These are phyloP conservation scores for Boletus fagicola DNA, from an alignment of 768 basidiomycete genomes.

Conservation along the genomic window DNA sequence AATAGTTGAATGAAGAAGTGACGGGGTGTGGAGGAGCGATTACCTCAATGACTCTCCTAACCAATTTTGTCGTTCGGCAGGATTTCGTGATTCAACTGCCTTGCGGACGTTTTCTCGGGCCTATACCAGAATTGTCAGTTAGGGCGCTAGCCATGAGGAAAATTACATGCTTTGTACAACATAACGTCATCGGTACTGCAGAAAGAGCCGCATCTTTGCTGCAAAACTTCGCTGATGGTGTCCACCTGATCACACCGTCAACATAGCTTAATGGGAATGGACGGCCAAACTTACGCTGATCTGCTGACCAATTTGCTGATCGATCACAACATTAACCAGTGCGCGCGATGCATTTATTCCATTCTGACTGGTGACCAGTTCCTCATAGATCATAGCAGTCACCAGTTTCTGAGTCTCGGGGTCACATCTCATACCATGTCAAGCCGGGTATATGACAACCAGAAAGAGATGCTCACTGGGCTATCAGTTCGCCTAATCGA, in stretches of 20 bases:
- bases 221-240: slow-evolving; percentile 91
- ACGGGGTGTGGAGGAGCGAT: slow-evolving; percentile 8
- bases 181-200: slow-evolving; percentile 98
- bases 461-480: slow-evolving; percentile 52
- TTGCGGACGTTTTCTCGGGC: slow-evolving; percentile 92
- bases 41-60: slow-evolving; percentile 87
- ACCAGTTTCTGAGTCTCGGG: slow-evolving; percentile 68
- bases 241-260: slow-evolving; percentile 64
- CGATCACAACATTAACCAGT: slow-evolving; percentile 92
- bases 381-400: slow-evolving; percentile 74
- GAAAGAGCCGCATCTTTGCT: slow-evolving; percentile 94
- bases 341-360: slow-evolving; percentile 88
- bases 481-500: slow-evolving; percentile 78
- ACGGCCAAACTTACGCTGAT: slow-evolving; percentile 64
- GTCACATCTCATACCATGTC: slow-evolving; percentile 56
- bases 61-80: slow-evolving; percentile 71
- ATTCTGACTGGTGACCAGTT: slow-evolving; percentile 77
- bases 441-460: slow-evolving; percentile 3
- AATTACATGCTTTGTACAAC: slow-evolving; percentile 76
- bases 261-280: not conserved
- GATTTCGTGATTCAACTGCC: slow-evolving; percentile 77
- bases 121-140: slow-evolving; percentile 37
- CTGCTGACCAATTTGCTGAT: slow-evolving; percentile 97
- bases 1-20: slow-evolving; percentile 4
- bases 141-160: slow-evolving; percentile 1